phyloP scores from a whole-genome alignment of 306 rosid genomes.

The Pyrus pyrifolia region DNA sequence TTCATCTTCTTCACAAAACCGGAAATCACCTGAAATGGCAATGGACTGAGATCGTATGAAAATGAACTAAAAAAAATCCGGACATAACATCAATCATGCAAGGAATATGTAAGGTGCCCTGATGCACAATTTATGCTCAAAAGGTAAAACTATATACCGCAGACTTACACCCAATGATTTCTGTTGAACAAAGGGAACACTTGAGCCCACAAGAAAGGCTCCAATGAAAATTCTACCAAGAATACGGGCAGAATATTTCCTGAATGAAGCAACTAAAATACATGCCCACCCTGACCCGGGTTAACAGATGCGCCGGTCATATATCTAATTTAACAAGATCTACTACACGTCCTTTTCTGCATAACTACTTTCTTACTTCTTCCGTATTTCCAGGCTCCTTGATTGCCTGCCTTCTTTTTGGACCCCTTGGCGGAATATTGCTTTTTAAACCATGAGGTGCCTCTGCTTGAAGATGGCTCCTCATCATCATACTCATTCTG shows the following conservation, averaged over 20 bases:
- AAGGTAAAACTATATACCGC: not conserved
- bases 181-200: not conserved
- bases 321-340: not conserved
- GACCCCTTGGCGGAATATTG: slow-evolving; percentile 30
- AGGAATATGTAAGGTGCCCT: not conserved
- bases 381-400: slow-evolving; percentile 9
- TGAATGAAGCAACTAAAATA: not conserved
- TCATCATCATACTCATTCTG: slow-evolving; percentile 26
- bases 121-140: not conserved
- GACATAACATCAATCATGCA: slow-evolving; percentile 1
- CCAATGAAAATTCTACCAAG: not conserved
- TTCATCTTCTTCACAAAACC: slow-evolving; percentile 52
- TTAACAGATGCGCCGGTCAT: not conserved
- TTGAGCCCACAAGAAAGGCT: not conserved
- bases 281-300: not conserved
- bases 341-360: not conserved
- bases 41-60: not conserved
- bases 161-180: slow-evolving; percentile 9
- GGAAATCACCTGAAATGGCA: slow-evolving; percentile 42
- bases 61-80: not conserved
- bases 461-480: slow-evolving; percentile 37
- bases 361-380: slow-evolving; percentile 35
- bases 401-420: slow-evolving; percentile 22
- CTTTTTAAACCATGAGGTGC: slow-evolving; percentile 45
- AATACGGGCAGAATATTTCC: not conserved